Conservation (phyloP, 495 filamentous ascomycete species). For the Lophiostoma macrostomum region DNA sequence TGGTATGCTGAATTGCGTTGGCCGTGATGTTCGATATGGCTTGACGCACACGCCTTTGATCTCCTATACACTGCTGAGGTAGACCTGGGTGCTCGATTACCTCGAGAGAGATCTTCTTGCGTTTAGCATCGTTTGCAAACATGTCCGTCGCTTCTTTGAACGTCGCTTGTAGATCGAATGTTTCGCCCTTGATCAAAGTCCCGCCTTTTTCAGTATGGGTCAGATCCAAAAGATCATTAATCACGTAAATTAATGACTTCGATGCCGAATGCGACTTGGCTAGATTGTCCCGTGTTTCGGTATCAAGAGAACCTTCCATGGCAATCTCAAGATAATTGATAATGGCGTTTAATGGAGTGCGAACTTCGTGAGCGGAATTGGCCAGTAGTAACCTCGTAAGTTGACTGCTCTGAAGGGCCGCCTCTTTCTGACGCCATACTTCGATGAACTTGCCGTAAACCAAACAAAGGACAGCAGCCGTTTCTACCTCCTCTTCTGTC, state of each 20-base stretch:
- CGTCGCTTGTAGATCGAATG: conserved; percentile 69
- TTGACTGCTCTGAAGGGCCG: conserved; percentile 74
- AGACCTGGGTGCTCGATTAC: conserved; percentile 65
- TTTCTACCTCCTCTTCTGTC: conserved; percentile 77
- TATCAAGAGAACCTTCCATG: conserved; percentile 75
- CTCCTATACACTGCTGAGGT: conserved; percentile 70
- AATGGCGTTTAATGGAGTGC: conserved; percentile 91
- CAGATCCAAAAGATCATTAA: conserved; percentile 91
- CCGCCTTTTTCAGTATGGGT: conserved; percentile 86
- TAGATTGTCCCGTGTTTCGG: conserved; percentile 83
- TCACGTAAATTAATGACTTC: conserved; percentile 90
- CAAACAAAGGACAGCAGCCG: conserved; percentile 81
- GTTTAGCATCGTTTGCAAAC: conserved; percentile 69
- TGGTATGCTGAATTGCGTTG: conserved; percentile 83
- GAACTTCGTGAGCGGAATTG: conserved; percentile 93
- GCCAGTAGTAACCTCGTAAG: conserved; percentile 78
- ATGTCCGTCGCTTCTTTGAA: conserved; percentile 73
- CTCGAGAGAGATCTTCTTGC: conserved; percentile 70
- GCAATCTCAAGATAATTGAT: conserved; percentile 97
- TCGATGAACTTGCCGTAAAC: conserved; percentile 92
- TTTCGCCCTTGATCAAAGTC: conserved; percentile 75
- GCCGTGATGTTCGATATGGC: conserved; percentile 77
- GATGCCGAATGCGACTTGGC: conserved; percentile 90
- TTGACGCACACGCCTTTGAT: conserved; percentile 75
- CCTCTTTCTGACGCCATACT: conserved; percentile 92